phyloP scores from a whole-genome alignment of 2,329 filamentous ascomycete species.

The Cryphonectria naterciae region DNA sequence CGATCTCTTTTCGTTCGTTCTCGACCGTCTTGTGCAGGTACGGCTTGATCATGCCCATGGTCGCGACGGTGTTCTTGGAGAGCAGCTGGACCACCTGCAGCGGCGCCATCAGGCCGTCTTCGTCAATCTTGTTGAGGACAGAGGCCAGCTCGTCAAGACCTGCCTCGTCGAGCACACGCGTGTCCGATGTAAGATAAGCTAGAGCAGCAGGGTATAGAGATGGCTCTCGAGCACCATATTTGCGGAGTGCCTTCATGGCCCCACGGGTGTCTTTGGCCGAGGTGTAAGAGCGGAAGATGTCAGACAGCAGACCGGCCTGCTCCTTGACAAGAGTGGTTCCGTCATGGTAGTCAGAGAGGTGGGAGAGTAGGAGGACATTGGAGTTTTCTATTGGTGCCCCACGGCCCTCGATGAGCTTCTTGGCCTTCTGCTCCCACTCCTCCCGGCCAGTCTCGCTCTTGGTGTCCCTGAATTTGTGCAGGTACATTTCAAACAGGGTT shows the following conservation, averaged over 20 bases:
- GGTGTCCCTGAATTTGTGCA: slow-evolving; percentile 81
- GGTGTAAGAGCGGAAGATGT: slow-evolving; percentile 97
- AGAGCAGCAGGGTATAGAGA: slow-evolving; percentile 91
- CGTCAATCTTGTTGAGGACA: slow-evolving; percentile 84
- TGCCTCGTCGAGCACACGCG: slow-evolving; percentile 80
- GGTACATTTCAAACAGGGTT: slow-evolving; percentile 96
- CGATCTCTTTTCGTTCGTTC: slow-evolving; percentile 85
- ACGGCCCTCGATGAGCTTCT: slow-evolving; percentile 80
- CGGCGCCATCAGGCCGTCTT: slow-evolving; percentile 90
- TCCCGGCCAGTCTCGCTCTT: slow-evolving; percentile 69
- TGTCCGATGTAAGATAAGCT: slow-evolving; percentile 88
- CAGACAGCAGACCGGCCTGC: slow-evolving; percentile 86
- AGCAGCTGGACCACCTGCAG: slow-evolving; percentile 95
- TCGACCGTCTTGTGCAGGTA: slow-evolving; percentile 90
- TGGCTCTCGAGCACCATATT: slow-evolving; percentile 90
- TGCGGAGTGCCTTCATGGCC: slow-evolving; percentile 84
- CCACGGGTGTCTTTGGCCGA: slow-evolving; percentile 88
- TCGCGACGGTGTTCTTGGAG: slow-evolving; percentile 71
- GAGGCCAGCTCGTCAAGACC: slow-evolving; percentile 78
- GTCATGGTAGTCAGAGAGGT: slow-evolving; percentile 86
- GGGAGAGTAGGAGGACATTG: slow-evolving; percentile 89
- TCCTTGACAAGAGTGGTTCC: slow-evolving; percentile 93
- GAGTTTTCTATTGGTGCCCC: slow-evolving; percentile 90
- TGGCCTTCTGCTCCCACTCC: slow-evolving; percentile 89
- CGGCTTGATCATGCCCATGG: slow-evolving; percentile 95